phyloP scores from a whole-genome alignment of 768 basidiomycete species.

The Mycena rosella region DNA sequence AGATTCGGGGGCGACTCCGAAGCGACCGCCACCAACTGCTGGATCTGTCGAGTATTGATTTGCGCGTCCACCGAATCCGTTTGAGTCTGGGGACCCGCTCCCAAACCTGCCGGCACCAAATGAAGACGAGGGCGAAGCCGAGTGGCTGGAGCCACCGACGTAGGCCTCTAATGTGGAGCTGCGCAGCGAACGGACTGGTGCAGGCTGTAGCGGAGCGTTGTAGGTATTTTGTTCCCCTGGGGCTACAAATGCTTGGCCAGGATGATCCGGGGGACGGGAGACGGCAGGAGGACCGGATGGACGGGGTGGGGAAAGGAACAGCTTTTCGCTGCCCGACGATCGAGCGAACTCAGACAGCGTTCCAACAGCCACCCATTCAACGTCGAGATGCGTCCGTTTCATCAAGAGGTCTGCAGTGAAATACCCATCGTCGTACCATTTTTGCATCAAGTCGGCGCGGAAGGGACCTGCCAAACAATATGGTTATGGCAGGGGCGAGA shows the following conservation, averaged over 20 bases:
- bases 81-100: conserved; percentile 78
- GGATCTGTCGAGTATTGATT: conserved; percentile 56
- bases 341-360: conserved; percentile 58
- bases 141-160: conserved; percentile 64
- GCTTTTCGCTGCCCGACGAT: conserved; percentile 64
- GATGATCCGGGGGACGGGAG: conserved; percentile 61
- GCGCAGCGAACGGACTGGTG: conserved; percentile 70
- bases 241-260: conserved; percentile 55
- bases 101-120: conserved; percentile 74
- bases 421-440: conserved; percentile 93
- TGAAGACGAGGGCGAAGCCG: conserved; percentile 82
- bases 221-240: conserved; percentile 53
- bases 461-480: conserved; percentile 84
- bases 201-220: conserved; percentile 74
- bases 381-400: conserved; percentile 81
- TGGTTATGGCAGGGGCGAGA: neutral
- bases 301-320: conserved; percentile 71
- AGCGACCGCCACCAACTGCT: conserved; percentile 49
- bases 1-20: conserved; percentile 40
- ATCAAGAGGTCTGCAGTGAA: conserved; percentile 87
- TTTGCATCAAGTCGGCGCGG: conserved; percentile 90
- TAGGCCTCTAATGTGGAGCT: conserved; percentile 77
- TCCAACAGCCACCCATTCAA: conserved; percentile 75
- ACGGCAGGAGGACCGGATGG: conserved; percentile 67
- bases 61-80: conserved; percentile 63